These are phyloP conservation scores for Pichia sp. DNA, from an alignment of 1,139 yeast species.

Conservation along the genomic window DNA sequence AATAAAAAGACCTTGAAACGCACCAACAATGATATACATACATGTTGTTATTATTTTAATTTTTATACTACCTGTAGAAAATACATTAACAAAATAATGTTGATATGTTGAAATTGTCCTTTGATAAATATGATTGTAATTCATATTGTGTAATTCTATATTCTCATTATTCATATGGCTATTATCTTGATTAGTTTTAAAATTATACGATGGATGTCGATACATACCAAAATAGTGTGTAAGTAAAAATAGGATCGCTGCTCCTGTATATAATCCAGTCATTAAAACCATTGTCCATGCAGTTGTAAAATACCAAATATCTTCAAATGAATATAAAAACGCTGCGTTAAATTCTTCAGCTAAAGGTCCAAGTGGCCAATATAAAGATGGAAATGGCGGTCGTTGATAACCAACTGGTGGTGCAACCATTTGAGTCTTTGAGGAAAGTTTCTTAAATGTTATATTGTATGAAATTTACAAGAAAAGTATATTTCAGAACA, in stretches of 20 bases:
- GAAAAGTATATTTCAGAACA: no score
- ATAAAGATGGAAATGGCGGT: slow-evolving; percentile 77
- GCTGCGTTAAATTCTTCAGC: slow-evolving; percentile 41
- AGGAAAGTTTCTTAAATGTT: no score
- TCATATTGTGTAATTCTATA: slow-evolving; percentile 4
- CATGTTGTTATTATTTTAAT: slow-evolving; percentile 28
- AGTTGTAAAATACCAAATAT: slow-evolving; percentile 81
- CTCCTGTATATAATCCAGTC: slow-evolving; percentile 53
- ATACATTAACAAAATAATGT: slow-evolving; percentile 9
- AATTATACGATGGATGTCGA: slow-evolving; percentile 4
- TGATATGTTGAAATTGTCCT: slow-evolving; percentile 7
- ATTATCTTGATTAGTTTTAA: background rate
- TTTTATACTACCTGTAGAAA: slow-evolving; percentile 9
- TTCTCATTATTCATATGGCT: slow-evolving; percentile 16
- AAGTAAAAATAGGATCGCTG: slow-evolving; percentile 58
- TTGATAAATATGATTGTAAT: slow-evolving; percentile 1
- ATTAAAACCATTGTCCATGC: slow-evolving; percentile 73
- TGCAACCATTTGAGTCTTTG: slow-evolving; percentile 6
- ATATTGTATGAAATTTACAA: no score
- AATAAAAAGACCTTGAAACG: slow-evolving; percentile 56
- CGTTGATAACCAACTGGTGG: slow-evolving; percentile 76
- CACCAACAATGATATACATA: slow-evolving; percentile 47
- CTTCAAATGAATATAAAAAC: slow-evolving; percentile 59
- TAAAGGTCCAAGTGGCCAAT: slow-evolving; percentile 58
- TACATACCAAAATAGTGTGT: slow-evolving; percentile 33